Conservation (phyloP, 352 stramenopile genomes). For the Peronospora tabacina region DNA sequence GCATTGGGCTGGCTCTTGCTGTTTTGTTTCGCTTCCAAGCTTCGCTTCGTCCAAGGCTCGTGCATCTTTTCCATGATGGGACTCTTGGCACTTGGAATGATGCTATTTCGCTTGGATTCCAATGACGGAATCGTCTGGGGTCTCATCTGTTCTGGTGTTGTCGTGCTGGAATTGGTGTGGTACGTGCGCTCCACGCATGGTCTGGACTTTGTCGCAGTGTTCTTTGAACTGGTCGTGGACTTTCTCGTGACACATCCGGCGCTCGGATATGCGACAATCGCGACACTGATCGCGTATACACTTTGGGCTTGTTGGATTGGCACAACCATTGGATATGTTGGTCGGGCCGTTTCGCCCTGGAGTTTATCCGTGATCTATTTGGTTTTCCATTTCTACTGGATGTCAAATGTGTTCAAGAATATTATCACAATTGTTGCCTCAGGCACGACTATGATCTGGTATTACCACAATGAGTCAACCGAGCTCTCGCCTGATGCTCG, state of each 20-base stretch:
- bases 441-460: conserved; percentile 80
- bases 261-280: conserved; percentile 45
- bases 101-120: conserved; percentile 51
- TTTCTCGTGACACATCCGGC: conserved; percentile 50
- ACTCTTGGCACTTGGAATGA: conserved; percentile 39
- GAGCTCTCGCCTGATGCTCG: conserved; percentile 38
- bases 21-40: conserved; percentile 69
- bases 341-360: conserved; percentile 54
- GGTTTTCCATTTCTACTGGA: conserved; percentile 86
- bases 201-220: conserved; percentile 76
- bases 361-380: conserved; percentile 62
- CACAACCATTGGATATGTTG: conserved; percentile 65
- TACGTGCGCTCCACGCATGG: conserved; percentile 54
- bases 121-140: conserved; percentile 42
- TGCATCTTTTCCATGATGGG: conserved; percentile 56
- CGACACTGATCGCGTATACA: conserved; percentile 52
- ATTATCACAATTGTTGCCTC: conserved; percentile 73
- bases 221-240: conserved; percentile 76
- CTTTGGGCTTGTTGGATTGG: conserved; percentile 75
- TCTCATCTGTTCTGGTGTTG: conserved; percentile 28
- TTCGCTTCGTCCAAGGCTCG: conserved; percentile 62
- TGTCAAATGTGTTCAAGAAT: conserved; percentile 81
- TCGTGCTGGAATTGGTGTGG: conserved; percentile 61
- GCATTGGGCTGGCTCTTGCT: conserved; percentile 58
- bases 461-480: conserved; percentile 68